These are phyloP conservation scores for Mycosphaerella sp. DNA, from an alignment of 2,329 filamentous ascomycete species.

Conservation along the genomic window DNA sequence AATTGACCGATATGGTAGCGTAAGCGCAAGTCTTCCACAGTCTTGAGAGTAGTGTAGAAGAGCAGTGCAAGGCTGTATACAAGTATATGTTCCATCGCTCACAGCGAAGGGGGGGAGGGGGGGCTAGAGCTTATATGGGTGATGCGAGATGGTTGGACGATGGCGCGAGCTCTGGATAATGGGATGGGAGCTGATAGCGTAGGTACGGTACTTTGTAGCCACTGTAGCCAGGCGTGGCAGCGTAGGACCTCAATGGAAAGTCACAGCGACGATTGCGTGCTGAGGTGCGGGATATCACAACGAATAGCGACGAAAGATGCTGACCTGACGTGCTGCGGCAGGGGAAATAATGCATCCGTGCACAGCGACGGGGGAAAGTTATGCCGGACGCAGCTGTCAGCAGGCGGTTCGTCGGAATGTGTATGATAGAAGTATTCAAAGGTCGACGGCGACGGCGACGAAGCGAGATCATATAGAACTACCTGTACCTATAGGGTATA, in stretches of 20 bases:
- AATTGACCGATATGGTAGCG: slow-evolving; percentile 24
- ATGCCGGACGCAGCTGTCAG: background rate
- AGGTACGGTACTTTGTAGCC: too few relatives aligned
- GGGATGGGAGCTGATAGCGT: slow-evolving; percentile 6
- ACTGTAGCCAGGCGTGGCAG: too few relatives aligned
- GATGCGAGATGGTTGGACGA: slow-evolving; percentile 10
- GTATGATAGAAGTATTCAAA: too few relatives aligned
- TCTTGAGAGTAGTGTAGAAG: slow-evolving; percentile 14
- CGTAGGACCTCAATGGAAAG: too few relatives aligned
- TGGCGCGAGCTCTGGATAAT: slow-evolving; percentile 12
- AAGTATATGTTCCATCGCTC: slow-evolving; percentile 15
- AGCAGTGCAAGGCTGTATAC: slow-evolving; percentile 16
- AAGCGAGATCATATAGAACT: too few relatives aligned
- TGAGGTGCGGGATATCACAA: background rate
- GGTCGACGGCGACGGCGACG: too few relatives aligned
- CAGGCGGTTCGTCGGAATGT: too few relatives aligned
- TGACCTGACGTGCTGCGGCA: slow-evolving; percentile 3
- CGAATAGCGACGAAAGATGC: slow-evolving; percentile 8
- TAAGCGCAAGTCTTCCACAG: slow-evolving; percentile 19
- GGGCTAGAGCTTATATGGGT: slow-evolving; percentile 15
- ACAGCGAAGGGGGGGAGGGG: slow-evolving; percentile 3
- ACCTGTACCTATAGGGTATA: too few relatives aligned
- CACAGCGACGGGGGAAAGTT: too few relatives aligned
- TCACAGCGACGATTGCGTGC: slow-evolving; percentile 9
- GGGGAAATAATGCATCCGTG: too few relatives aligned